Percentiles rank a stretch among this genome's conserved stretches.
Evolutionary conservation across 1,284 basidiomycete species (phyloP).

Genomic region (Leccinum variabile): DNA sequence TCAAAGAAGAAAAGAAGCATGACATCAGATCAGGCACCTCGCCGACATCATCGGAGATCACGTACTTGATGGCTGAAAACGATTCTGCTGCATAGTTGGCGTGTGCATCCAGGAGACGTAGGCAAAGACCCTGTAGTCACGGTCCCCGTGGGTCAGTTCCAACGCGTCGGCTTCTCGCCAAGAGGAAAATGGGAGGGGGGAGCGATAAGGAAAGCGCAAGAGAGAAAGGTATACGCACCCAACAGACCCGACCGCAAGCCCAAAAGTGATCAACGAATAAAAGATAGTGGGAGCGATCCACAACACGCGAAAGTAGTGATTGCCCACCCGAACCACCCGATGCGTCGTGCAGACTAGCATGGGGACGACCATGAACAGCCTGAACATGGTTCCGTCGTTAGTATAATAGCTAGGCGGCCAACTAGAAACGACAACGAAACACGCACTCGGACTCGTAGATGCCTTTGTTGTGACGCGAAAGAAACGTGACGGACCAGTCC

Average conservation of each 20-base stretch:
- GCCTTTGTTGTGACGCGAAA: conserved; percentile 1
- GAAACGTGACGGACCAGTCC: not conserved
- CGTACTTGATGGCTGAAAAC: conserved; percentile 1
- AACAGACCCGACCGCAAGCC: not conserved
- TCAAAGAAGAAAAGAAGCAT: not conserved
- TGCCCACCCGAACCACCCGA: conserved; percentile 2
- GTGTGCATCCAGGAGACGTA: not conserved
- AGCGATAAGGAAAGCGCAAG: not conserved
- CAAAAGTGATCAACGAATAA: conserved; percentile 1
- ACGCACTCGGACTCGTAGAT: conserved; percentile 1
- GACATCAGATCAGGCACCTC: not conserved
- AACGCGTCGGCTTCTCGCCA: not conserved
- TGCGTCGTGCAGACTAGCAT: not conserved
- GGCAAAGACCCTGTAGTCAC: not conserved
- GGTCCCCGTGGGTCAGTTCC: not conserved
- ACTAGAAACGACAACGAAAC: not conserved
- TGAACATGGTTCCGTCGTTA: not conserved
- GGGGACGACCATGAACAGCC: not conserved
- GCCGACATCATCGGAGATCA: not conserved
- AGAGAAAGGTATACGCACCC: not conserved
- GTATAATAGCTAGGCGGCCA: not conserved
- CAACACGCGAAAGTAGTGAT: not conserved
- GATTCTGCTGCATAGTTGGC: not conserved
- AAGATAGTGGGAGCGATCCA: conserved; percentile 3
- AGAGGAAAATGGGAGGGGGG: not conserved